Percentiles rank a stretch among this genome's conserved stretches.
phyloP scores from a whole-genome alignment of 352 stramenopile species.

The Phytophthora agathidicida region DNA sequence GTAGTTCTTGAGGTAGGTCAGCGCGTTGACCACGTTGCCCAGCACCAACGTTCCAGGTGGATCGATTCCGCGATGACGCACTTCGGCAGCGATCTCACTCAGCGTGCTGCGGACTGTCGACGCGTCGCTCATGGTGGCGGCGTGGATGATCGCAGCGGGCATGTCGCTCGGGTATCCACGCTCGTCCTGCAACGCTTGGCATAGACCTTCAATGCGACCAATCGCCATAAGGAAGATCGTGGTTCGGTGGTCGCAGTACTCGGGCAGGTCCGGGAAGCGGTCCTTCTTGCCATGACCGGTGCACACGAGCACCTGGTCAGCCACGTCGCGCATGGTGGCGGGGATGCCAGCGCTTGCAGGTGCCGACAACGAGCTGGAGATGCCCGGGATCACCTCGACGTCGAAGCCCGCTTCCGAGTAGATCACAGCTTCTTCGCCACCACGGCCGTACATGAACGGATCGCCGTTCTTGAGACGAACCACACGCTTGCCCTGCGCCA shows the following conservation, averaged over 20 bases:
- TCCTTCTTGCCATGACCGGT: conserved; percentile 95
- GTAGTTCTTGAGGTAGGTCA: conserved; percentile 75
- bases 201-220: conserved; percentile 91
- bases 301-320: conserved; percentile 93
- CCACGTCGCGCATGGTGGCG: conserved; percentile 95
- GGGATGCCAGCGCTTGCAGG: conserved; percentile 94
- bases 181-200: conserved; percentile 72
- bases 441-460: conserved; percentile 97
- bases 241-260: conserved; percentile 96
- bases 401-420: conserved; percentile 82
- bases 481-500: conserved; percentile 91
- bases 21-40: conserved; percentile 91
- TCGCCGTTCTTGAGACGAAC: conserved; percentile 98
- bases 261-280: conserved; percentile 91
- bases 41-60: conserved; percentile 95
- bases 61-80: conserved; percentile 82
- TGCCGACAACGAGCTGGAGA: conserved; percentile 95
- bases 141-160: conserved; percentile 94
- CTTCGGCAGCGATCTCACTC: conserved; percentile 89
- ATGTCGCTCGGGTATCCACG: conserved; percentile 91
- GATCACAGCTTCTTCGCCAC: conserved; percentile 93
- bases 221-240: conserved; percentile 98
- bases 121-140: conserved; percentile 91
- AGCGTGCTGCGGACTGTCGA: conserved; percentile 90
- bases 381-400: conserved; percentile 89